Percentiles rank a stretch among this genome's conserved stretches.
These are phyloP conservation scores for Aureobasidium leucospermi DNA, from an alignment of 2,329 filamentous ascomycete species.

Conservation along the genomic window DNA sequence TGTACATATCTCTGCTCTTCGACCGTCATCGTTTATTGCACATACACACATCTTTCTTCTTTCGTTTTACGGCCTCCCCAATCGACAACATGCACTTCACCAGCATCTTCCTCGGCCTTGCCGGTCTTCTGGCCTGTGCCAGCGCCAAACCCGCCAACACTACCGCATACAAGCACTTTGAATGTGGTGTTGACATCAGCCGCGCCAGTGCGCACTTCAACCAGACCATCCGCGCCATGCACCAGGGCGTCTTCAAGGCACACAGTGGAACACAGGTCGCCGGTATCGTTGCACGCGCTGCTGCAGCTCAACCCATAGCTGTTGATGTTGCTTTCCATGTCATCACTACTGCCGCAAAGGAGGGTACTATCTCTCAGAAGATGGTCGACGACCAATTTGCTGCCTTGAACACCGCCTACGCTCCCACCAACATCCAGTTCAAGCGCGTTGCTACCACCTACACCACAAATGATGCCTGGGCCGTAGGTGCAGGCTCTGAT, in stretches of 20 bases:
- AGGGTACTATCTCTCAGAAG: slow-evolving; percentile 32
- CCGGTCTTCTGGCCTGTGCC: slow-evolving; percentile 15
- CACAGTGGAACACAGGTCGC: slow-evolving; percentile 24
- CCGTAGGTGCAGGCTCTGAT: slow-evolving; percentile 38
- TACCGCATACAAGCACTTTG: slow-evolving; percentile 28
- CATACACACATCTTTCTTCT: slow-evolving; percentile 7
- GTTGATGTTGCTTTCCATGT: slow-evolving; percentile 41
- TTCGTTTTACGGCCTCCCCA: neutral
- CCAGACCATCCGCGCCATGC: slow-evolving; percentile 29
- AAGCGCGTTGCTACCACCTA: slow-evolving; percentile 42
- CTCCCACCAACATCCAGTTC: slow-evolving; percentile 46
- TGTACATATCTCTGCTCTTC: slow-evolving; percentile 15
- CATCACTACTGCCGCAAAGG: slow-evolving; percentile 31
- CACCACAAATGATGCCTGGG: slow-evolving; percentile 49
- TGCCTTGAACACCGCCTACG: slow-evolving; percentile 38
- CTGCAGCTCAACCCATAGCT: slow-evolving; percentile 24
- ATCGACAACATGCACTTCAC: slow-evolving; percentile 16
- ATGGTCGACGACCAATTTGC: slow-evolving; percentile 34
- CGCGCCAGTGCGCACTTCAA: slow-evolving; percentile 34
- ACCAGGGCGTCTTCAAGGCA: slow-evolving; percentile 21
- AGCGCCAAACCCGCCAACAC: slow-evolving; percentile 7
- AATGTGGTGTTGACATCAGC: slow-evolving; percentile 34
- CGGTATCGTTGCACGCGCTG: slow-evolving; percentile 15
- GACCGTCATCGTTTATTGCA: slow-evolving; percentile 8
- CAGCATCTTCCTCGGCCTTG: slow-evolving; percentile 12